These are phyloP conservation scores for Naegleria lovaniensis DNA, from an alignment of 208 protist genomes.

Conservation along the genomic window DNA sequence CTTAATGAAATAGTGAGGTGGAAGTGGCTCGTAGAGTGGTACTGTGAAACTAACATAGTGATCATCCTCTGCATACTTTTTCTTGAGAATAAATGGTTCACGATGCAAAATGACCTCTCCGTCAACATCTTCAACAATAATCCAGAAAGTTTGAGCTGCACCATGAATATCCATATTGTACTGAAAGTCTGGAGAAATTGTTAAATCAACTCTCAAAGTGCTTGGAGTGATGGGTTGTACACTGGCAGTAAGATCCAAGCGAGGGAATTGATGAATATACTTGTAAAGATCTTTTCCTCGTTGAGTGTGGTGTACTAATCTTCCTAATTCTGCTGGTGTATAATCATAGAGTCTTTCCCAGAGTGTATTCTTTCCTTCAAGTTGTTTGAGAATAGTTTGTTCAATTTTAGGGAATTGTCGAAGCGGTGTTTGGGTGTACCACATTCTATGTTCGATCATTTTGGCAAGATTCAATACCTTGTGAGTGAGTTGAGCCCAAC, in stretches of 20 bases:
- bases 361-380: slow-evolving; percentile 88
- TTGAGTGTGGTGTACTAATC: slow-evolving; percentile 68
- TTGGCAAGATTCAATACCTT: slow-evolving; percentile 77
- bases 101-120: slow-evolving; percentile 89
- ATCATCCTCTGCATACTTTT: slow-evolving; percentile 55
- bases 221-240: slow-evolving; percentile 90
- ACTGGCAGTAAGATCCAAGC: slow-evolving; percentile 73
- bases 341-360: slow-evolving; percentile 91
- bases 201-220: slow-evolving; percentile 88
- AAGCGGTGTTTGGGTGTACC: slow-evolving; percentile 85
- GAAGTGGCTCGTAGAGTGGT: slow-evolving; percentile 90
- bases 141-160: slow-evolving; percentile 76
- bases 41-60: slow-evolving; percentile 82
- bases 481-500: slow-evolving; percentile 88
- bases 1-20: slow-evolving; percentile 86
- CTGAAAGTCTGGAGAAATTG: slow-evolving; percentile 89
- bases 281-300: slow-evolving; percentile 72
- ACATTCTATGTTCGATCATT: slow-evolving; percentile 94
- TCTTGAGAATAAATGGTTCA: slow-evolving; percentile 86
- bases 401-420: slow-evolving; percentile 73
- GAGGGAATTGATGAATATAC: slow-evolving; percentile 86
- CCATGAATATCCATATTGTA: slow-evolving; percentile 85
- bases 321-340: slow-evolving; percentile 80
- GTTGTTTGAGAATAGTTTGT: slow-evolving; percentile 76
- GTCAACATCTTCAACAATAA: slow-evolving; percentile 90